These are phyloP conservation scores for Beauveria brongniartii DNA, from an alignment of 2,329 filamentous ascomycete species.

Conservation along the genomic window DNA sequence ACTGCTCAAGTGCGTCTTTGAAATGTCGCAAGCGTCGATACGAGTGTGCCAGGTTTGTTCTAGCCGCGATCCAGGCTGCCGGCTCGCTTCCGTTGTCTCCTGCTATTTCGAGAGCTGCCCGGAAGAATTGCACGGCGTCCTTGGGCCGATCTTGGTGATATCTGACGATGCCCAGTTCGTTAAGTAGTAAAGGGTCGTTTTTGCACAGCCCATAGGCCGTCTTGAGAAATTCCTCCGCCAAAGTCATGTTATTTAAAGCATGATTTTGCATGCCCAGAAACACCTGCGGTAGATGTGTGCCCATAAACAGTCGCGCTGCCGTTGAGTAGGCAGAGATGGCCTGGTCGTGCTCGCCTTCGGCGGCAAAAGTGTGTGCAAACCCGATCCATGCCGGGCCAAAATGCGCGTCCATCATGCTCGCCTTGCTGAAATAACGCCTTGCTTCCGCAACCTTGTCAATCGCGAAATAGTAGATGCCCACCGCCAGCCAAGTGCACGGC, in stretches of 20 bases:
- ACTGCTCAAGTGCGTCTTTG: slow-evolving; percentile 66
- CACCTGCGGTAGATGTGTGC: slow-evolving; percentile 88
- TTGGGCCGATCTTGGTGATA: slow-evolving; percentile 80
- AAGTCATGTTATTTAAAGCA: slow-evolving; percentile 85
- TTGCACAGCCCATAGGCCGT: slow-evolving; percentile 78
- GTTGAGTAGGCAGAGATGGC: slow-evolving; percentile 97
- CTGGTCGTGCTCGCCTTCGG: slow-evolving; percentile 95
- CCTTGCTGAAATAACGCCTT: slow-evolving; percentile 91
- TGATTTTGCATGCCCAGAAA: slow-evolving; percentile 99
- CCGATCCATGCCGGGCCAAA: slow-evolving; percentile 98
- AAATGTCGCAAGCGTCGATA: slow-evolving; percentile 64
- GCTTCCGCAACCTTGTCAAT: slow-evolving; percentile 89
- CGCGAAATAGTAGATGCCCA: slow-evolving; percentile 88
- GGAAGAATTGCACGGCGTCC: slow-evolving; percentile 71
- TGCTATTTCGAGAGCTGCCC: slow-evolving; percentile 67
- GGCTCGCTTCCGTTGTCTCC: slow-evolving; percentile 76
- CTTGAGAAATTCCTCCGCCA: slow-evolving; percentile 90
- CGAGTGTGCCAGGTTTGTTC: slow-evolving; percentile 85
- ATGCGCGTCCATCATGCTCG: slow-evolving; percentile 94
- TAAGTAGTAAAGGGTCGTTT: slow-evolving; percentile 81
- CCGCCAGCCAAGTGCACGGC: slow-evolving; percentile 86
- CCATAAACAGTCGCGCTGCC: slow-evolving; percentile 88
- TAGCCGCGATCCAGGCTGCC: slow-evolving; percentile 72
- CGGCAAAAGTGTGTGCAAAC: slow-evolving; percentile 96
- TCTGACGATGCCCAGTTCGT: slow-evolving; percentile 92